Base-by-base conservation (phyloP, 2,329 filamentous ascomycete genomes). In the Ophiostoma ulmi region DNA sequence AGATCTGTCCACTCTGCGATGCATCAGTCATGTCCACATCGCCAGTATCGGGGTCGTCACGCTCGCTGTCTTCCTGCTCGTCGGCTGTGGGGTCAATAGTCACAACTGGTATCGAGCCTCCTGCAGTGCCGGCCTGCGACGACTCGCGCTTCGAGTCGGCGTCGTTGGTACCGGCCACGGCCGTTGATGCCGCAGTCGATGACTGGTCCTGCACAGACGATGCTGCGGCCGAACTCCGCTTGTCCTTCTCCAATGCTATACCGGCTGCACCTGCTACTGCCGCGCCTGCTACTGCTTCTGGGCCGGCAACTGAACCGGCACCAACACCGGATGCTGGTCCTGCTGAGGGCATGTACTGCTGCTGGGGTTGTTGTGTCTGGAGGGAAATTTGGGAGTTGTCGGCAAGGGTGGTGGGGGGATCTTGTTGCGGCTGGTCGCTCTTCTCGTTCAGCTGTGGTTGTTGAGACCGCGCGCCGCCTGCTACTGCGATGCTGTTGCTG, bases 11-110 rank as follows among this genome's bases (percentile, higher is more conserved):
- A 67, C 76, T 72, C 75, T 84, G 83, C 38, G 69, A 55, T 61
- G 83, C 83, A 78, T 92, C 90, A 48, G 84, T 83, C 87, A 92
- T 92, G 70, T 88, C 84, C 70, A 90, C 83, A 78, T 92, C 89
- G 66, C 31, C 66, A 6, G 8, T n/a, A 11, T 38, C 66, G 5
- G 14, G 8, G 17, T 22, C 26, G 2, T 17, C 20, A 11, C 20
- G 31, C 17, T 85, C 78, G 73, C 83, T 79, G 73, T 81, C 82
- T 67, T 76, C 26, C 39, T 70, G 65, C 38, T 74, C 44, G 44
- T 48, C n/a, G 74, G 7, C 75, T 73, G 10, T 36, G 22, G 3
- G 81, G 81, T 83, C 81, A 20, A 83, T 79, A 7, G 80, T 81
- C 70, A 82, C 81, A 68, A 78, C 79, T 4, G 81, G 81, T 20